Conservation (phyloP, 495 filamentous ascomycete species). For the Acidiella bohemica region DNA sequence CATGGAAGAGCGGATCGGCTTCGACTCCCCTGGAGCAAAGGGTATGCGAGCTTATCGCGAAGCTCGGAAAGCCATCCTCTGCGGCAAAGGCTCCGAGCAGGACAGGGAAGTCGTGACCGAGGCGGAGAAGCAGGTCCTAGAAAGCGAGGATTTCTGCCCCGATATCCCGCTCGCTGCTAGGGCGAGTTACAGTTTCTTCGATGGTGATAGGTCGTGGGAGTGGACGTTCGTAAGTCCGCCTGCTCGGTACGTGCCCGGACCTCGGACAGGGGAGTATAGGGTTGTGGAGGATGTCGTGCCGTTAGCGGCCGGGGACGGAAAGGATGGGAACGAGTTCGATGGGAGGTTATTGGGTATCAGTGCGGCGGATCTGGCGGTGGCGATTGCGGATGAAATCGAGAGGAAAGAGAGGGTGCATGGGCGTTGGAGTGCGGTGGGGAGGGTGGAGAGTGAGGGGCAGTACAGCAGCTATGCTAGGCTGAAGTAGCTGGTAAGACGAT, state of each 20-base stretch:
- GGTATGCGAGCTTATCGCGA: conserved; percentile 18
- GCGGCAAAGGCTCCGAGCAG: conserved; percentile 10
- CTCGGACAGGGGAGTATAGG: conserved; percentile 22
- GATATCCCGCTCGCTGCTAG: conserved; percentile 23
- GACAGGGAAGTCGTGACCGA: conserved; percentile 9
- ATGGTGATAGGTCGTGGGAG: conserved; percentile 20
- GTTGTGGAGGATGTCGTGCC: conserved; percentile 21
- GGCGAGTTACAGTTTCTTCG: conserved; percentile 22
- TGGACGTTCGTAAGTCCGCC: conserved; percentile 22
- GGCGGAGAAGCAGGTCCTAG: conserved; percentile 14
- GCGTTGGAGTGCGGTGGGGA: conserved; percentile 24
- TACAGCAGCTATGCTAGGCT: neutral
- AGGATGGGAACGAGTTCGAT: conserved; percentile 16
- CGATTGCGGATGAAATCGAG: conserved; percentile 26
- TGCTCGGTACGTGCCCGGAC: conserved; percentile 21
- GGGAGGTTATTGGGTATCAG: conserved; percentile 21
- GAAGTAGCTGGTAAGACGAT: neutral
- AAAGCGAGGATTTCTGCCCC: conserved; percentile 11
- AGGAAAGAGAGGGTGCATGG: conserved; percentile 18
- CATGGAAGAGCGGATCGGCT: conserved; percentile 24
- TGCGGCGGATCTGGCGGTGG: conserved; percentile 23
- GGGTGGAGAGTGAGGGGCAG: conserved; percentile 15
- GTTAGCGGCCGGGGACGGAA: conserved; percentile 11
- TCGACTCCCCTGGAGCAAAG: conserved; percentile 10
- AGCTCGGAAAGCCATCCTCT: conserved; percentile 14